Base-by-base conservation (phyloP, 139 green algal genomes). In the Ulvella scutata region DNA sequence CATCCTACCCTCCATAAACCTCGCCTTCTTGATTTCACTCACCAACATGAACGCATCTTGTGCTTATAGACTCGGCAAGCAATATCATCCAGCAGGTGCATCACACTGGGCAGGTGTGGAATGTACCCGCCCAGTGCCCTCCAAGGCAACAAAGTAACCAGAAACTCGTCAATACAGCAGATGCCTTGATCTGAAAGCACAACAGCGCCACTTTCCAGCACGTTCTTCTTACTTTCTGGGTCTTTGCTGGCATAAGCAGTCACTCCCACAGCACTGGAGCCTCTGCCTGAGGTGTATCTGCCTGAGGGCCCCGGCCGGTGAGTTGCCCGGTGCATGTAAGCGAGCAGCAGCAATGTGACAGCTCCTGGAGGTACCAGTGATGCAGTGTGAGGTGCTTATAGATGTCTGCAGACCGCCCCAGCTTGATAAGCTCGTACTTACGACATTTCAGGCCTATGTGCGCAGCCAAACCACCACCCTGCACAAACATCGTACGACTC, bases 141-240 rank as follows among this genome's bases (percentile, higher is more conserved):
- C n/a, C n/a, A n/a, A n/a, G n/a, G n/a, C n/a, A n/a, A n/a, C n/a
- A n/a, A n/a, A n/a, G n/a, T n/a, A n/a, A n/a, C n/a, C n/a, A n/a
- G n/a, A 81, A 98, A 98, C 87, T 98, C 94, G 79, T 98, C 93
- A 78, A 98, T 98, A 88, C 92, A 98, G 91, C 94, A 98, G 20
- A 98, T 85, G 77, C 94, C 93, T 2, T 82, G 79, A 81, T 98
- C 94, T 21, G 78, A 90, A 43, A 99, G 87, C 77, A 98, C 95
- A 73, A 99, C 85, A 13, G 94, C 94, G 33, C 94, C 95, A 29
- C 81, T 90, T 87, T 98, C 95, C 74, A 98, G 90, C 74, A 98
- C 92, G 85, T 94, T 91, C 83, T 99, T 94, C 36, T 78, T 80
- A 17, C 88, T 96, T 80, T 96, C 92, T 7, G 90, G 89, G 81